These are phyloP conservation scores for Protomyces lactucae-debilis DNA, from an alignment of 1,139 yeast genomes.

Conservation along the genomic window DNA sequence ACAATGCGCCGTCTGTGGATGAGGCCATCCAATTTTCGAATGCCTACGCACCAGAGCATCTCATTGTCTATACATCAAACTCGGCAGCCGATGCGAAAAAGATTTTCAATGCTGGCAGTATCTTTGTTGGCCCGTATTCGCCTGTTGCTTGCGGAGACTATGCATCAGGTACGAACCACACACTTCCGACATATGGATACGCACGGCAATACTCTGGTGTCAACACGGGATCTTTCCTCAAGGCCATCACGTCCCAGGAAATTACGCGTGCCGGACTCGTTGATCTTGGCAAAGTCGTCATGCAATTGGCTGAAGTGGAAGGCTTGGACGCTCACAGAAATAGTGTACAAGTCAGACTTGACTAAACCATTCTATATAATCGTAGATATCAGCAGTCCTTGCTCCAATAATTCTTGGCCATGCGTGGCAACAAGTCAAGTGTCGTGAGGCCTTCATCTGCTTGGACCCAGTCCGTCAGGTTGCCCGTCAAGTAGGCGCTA, in stretches of 20 bases:
- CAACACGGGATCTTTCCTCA: constrained; percentile 90
- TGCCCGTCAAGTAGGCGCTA: not conserved
- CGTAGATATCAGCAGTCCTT: not conserved
- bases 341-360: constrained; percentile 91
- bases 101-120: constrained; percentile 91
- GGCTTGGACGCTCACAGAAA: constrained; percentile 96
- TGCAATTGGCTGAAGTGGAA: constrained; percentile 94
- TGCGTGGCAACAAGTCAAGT: constrained; percentile 1
- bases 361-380: constrained; percentile 43
- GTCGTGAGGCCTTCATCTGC: constrained; percentile 1
- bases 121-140: constrained; percentile 90
- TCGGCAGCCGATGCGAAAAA: constrained; percentile 66
- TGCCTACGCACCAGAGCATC: constrained; percentile 93
- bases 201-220: constrained; percentile 98
- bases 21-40: constrained; percentile 82
- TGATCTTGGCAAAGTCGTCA: constrained; percentile 89
- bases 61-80: constrained; percentile 78
- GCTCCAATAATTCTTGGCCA: constrained; percentile 2
- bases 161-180: constrained; percentile 51
- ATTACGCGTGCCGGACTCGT: constrained; percentile 77
- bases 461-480: constrained; percentile 6
- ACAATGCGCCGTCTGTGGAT: constrained; percentile 60
- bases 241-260: constrained; percentile 89
- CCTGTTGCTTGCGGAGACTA: constrained; percentile 99
- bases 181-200: constrained; percentile 95